phyloP scores from a whole-genome alignment of 179 eudicot species.

The Spinacia oleracea region DNA sequence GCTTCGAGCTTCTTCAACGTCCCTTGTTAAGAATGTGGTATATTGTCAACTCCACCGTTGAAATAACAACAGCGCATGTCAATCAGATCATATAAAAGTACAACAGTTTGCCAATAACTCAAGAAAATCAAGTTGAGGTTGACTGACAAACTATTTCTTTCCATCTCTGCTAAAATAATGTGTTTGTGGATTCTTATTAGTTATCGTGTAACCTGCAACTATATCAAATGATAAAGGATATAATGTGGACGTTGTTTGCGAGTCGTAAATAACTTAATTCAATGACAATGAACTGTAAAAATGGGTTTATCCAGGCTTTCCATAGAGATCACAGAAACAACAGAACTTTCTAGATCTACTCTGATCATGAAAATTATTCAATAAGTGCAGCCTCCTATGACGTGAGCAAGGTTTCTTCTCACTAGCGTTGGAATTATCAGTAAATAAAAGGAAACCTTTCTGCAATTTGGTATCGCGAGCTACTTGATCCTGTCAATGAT shows the following conservation, averaged over 20 bases:
- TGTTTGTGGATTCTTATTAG: not conserved
- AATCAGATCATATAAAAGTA: slow-evolving; percentile 66
- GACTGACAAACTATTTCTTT: not conserved
- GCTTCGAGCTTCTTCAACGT: slow-evolving; percentile 83
- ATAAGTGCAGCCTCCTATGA: slow-evolving; percentile 47
- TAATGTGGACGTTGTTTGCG: slow-evolving; percentile 86
- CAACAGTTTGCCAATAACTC: slow-evolving; percentile 56
- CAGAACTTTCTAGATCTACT: slow-evolving; percentile 81
- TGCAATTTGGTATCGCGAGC: slow-evolving; percentile 89
- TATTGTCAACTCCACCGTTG: slow-evolving; percentile 79
- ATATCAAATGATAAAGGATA: slow-evolving; percentile 79
- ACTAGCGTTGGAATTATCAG: slow-evolving; percentile 72
- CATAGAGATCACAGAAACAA: slow-evolving; percentile 84
- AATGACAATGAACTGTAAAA: slow-evolving; percentile 73
- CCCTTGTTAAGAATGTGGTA: slow-evolving; percentile 94
- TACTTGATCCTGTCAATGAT: slow-evolving; percentile 75
- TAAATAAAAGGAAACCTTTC: slow-evolving; percentile 64
- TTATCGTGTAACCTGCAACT: slow-evolving; percentile 48
- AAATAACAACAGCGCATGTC: slow-evolving; percentile 85
- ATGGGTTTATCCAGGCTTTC: slow-evolving; percentile 95
- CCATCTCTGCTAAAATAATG: not conserved
- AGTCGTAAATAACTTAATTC: slow-evolving; percentile 82
- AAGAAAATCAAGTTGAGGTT: slow-evolving; percentile 92
- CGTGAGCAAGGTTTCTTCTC: slow-evolving; percentile 51
- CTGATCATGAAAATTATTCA: slow-evolving; percentile 75